Conservation (phyloP, 164 flowering plant genomes). For the Vitis amurensis region DNA sequence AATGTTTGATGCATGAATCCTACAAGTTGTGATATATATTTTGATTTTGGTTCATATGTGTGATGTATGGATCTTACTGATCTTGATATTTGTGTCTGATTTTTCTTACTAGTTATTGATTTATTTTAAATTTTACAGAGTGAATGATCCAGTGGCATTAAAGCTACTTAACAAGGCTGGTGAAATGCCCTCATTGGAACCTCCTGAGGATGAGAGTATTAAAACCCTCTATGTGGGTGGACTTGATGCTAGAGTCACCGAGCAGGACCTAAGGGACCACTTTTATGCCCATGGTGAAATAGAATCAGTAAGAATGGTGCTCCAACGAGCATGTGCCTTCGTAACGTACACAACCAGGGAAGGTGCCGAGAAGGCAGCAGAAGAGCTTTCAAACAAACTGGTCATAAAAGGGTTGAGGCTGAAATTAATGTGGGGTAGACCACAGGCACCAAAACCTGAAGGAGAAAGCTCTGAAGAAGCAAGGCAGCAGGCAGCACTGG, state of each 20-base stretch:
- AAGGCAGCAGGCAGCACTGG: constrained; percentile 58
- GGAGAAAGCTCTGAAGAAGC: constrained; percentile 54
- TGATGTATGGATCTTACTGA: background rate
- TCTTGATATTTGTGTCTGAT: background rate
- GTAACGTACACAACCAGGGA: constrained; percentile 96
- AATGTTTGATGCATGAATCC: too few species aligned
- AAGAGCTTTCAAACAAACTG: constrained; percentile 86
- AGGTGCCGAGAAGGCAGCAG: constrained; percentile 95
- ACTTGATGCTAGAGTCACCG: constrained; percentile 71
- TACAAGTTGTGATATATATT: too few species aligned
- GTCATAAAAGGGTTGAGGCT: constrained; percentile 83
- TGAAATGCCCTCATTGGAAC: constrained; percentile 81
- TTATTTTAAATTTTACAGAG: constrained; percentile 38
- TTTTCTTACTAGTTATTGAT: background rate
- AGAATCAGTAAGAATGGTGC: constrained; percentile 81
- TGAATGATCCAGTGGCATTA: constrained; percentile 94
- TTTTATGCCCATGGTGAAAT: constrained; percentile 96
- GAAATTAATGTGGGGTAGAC: constrained; percentile 93
- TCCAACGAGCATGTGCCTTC: constrained; percentile 82
- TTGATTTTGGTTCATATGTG: background rate
- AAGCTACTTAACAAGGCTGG: constrained; percentile 93
- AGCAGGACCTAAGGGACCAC: constrained; percentile 86
- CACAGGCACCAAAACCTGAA: constrained; percentile 82
- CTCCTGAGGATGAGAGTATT: constrained; percentile 92
- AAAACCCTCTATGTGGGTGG: constrained; percentile 95